Base-by-base conservation (phyloP, 2,329 filamentous ascomycete genomes). In the Golovinomyces cichoracearum region DNA sequence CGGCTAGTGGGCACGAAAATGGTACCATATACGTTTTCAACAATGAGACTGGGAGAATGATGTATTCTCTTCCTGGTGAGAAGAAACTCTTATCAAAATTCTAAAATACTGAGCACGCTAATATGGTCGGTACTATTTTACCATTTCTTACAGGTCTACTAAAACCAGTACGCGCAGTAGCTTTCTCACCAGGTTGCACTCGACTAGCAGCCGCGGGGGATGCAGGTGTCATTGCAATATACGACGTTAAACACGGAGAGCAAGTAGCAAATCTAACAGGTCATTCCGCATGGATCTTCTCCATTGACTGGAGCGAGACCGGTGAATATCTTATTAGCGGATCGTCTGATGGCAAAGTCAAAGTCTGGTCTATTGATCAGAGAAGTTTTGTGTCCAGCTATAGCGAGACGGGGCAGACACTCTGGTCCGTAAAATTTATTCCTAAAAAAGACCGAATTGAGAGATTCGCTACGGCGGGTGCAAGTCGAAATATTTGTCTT, bases 11-110 rank as follows among this genome's bases (percentile, higher is more conserved):
- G 0, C 88, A 98, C 64, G 82, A 93, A 62, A 93, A 82, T 58
- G 90, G 90, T 15, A 78, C 77, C 12, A 74, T 95, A 53, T 94
- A 94, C 65, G 76, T 98, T 52, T 98, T 95, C 70, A 86, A 85
- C 67, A 95, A 93, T 58, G 79, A 85, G 56, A 84, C 81, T 0
- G 83, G 83, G 3, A 75, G 83, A 48, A 74, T 98, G 56, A 69
- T 83, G 12, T 88, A 93, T 63, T 90, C 84, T 6, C 68, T 98
- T 22, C 78, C 83, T 49, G 79, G 82, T 82, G 66, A 52, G 69
- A 58, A 3, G 10, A 38, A 17, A 35, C 17, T 17, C 19, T 15
- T n/a, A n/a, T n/a, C n/a, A n/a, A n/a, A n/a, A n/a, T n/a, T n/a
- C n/a, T n/a, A n/a, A n/a, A n/a, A n/a, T n/a, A n/a, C n/a, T n/a